Evolutionary conservation across 139 green algal genomes (phyloP).

Genomic region (Zygnema cylindricum): DNA sequence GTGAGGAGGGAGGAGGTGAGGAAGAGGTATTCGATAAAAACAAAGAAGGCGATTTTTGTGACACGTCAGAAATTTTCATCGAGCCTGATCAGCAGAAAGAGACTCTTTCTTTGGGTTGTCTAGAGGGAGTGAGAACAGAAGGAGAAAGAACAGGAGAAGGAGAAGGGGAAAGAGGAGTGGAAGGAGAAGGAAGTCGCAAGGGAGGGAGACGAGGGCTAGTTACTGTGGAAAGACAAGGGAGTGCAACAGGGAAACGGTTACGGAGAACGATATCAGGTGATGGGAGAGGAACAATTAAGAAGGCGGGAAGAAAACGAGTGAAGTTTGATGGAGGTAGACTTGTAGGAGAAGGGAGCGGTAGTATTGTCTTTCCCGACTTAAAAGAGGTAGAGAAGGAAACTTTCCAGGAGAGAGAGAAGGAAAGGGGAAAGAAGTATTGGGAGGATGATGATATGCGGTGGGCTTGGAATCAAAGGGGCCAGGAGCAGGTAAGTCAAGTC

Average conservation of each 20-base stretch:
- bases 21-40: no score
- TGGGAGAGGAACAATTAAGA: background rate
- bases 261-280: constrained; percentile 7
- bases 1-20: background rate
- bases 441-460: background rate
- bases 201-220: background rate
- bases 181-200: background rate
- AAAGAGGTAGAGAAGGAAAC: background rate
- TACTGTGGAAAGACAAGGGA: background rate
- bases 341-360: background rate
- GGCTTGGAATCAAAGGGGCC: background rate
- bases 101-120: no score
- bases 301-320: background rate
- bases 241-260: background rate
- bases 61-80: no score
- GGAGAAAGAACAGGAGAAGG: background rate
- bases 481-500: background rate
- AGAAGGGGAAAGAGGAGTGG: background rate
- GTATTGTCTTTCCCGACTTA: background rate
- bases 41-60: no score
- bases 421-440: background rate
- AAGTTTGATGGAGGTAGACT: background rate
- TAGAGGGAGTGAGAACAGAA: background rate
- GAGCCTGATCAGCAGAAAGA: no score
- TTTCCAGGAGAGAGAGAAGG: background rate